A percentile compares a stretch with the other conserved stretches of the same genome.
Conservation (phyloP, 768 basidiomycete genomes). For the Russula vinacea region DNA sequence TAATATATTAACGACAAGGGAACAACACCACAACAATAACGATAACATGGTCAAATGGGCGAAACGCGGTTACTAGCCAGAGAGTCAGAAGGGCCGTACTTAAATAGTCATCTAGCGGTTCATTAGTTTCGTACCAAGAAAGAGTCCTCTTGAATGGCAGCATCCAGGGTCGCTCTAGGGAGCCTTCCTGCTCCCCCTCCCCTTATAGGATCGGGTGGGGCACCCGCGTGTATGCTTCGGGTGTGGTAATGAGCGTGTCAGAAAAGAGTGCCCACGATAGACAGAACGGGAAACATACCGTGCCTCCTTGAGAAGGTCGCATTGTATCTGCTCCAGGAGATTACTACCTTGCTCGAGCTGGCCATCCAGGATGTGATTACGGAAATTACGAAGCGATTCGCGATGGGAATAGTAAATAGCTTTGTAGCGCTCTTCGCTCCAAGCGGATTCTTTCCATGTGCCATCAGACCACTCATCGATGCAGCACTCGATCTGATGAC, state of each 20-base stretch:
- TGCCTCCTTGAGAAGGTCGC: conserved; percentile 1
- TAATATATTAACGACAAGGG: too few relatives aligned
- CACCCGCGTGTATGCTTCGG: conserved; percentile 6
- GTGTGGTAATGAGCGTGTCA: not conserved
- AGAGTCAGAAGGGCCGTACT: too few relatives aligned
- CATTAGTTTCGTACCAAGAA: not conserved
- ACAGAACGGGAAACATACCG: conserved; percentile 8
- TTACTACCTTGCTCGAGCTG: not conserved
- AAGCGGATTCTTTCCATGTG: not conserved
- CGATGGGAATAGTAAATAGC: not conserved
- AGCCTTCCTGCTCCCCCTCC: not conserved
- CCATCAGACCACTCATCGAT: conserved; percentile 19
- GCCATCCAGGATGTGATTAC: not conserved
- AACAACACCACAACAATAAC: too few relatives aligned
- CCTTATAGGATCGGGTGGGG: not conserved
- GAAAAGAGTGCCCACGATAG: not conserved
- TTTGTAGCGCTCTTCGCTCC: conserved; percentile 1
- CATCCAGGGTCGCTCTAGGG: not conserved
- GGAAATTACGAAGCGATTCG: conserved; percentile 1
- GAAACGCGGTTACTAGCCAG: too few relatives aligned
- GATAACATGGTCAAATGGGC: too few relatives aligned
- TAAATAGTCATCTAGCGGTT: too few relatives aligned
- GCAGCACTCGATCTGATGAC: conserved; percentile 18
- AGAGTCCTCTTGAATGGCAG: not conserved
- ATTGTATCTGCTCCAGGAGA: conserved; percentile 1